Percentiles rank a stretch among this genome's conserved stretches.
Conservation (phyloP, 345 rosid species). For the Mercurialis annua region DNA sequence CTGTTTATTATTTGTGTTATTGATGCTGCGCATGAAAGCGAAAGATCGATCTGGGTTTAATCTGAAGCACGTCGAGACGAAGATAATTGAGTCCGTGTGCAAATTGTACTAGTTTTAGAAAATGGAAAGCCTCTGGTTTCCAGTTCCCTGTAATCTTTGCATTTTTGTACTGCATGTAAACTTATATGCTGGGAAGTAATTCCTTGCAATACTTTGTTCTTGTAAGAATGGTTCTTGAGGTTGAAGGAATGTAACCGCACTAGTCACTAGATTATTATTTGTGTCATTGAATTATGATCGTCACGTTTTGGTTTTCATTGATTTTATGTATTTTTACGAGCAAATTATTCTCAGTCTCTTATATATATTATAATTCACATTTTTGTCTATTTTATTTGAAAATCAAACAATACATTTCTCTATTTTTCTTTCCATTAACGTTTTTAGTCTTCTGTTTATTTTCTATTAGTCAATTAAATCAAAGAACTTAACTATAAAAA, state of each 20-base stretch:
- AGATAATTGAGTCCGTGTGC: slow-evolving; percentile 59
- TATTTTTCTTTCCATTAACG: too few species aligned
- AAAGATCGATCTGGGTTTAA: slow-evolving; percentile 12
- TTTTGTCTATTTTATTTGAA: too few species aligned
- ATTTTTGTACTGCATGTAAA: slow-evolving; percentile 10
- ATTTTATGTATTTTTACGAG: too few species aligned
- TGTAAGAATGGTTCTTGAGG: slow-evolving; percentile 25
- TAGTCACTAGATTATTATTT: neutral
- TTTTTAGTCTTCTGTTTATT: too few species aligned
- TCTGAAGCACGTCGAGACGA: slow-evolving; percentile 59
- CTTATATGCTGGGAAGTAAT: slow-evolving; percentile 28
- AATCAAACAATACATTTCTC: too few species aligned
- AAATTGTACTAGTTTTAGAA: slow-evolving; percentile 23
- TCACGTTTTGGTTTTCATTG: too few species aligned
- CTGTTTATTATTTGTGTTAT: slow-evolving; percentile 8
- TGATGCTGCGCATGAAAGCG: slow-evolving; percentile 20
- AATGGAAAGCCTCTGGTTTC: slow-evolving; percentile 50
- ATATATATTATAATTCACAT: too few species aligned
- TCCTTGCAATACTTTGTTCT: slow-evolving; percentile 27
- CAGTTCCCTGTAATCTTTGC: slow-evolving; percentile 35
- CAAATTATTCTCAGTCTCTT: too few species aligned
- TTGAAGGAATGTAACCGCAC: neutral
- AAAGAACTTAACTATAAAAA: too few species aligned
- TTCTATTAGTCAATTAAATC: too few species aligned
- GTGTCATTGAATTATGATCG: neutral